These are phyloP conservation scores for Monosporozyma unispora DNA, from an alignment of 805 yeast species.

Conservation along the genomic window DNA sequence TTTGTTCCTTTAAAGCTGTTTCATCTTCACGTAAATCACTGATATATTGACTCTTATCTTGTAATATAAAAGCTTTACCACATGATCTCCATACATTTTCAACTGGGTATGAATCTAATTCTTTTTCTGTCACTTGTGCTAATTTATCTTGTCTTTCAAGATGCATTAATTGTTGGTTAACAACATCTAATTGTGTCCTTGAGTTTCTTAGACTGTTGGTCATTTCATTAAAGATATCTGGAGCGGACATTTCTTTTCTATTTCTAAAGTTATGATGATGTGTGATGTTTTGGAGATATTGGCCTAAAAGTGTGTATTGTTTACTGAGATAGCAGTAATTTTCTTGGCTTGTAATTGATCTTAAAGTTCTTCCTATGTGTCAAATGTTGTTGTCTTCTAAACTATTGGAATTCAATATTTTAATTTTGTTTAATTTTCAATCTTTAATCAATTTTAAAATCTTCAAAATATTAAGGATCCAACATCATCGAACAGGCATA, in stretches of 20 bases:
- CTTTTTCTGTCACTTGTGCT: slow-evolving; percentile 47
- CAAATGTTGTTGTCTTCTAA: slow-evolving; percentile 1
- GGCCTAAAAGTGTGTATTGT: too few relatives aligned
- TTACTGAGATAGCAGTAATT: too few relatives aligned
- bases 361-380: not conserved
- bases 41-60: slow-evolving; percentile 37
- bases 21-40: slow-evolving; percentile 43
- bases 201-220: slow-evolving; percentile 21
- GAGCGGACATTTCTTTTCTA: slow-evolving; percentile 3
- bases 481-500: not conserved
- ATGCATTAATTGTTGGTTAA: slow-evolving; percentile 22
- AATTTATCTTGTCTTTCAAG: slow-evolving; percentile 34
- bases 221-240: slow-evolving; percentile 16
- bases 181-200: slow-evolving; percentile 24
- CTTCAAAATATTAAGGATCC: not conserved
- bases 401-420: not conserved
- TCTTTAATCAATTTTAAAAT: not conserved
- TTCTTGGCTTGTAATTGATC: too few relatives aligned
- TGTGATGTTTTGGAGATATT: not conserved
- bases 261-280: not conserved
- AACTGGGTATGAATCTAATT: slow-evolving; percentile 41
- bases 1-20: slow-evolving; percentile 45
- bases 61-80: slow-evolving; percentile 61
- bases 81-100: slow-evolving; percentile 73
- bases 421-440: not conserved